Percentiles rank a stretch among this genome's conserved stretches.
Evolutionary conservation across 305 asterid species (phyloP).

Genomic region (Rubia peregrina): DNA sequence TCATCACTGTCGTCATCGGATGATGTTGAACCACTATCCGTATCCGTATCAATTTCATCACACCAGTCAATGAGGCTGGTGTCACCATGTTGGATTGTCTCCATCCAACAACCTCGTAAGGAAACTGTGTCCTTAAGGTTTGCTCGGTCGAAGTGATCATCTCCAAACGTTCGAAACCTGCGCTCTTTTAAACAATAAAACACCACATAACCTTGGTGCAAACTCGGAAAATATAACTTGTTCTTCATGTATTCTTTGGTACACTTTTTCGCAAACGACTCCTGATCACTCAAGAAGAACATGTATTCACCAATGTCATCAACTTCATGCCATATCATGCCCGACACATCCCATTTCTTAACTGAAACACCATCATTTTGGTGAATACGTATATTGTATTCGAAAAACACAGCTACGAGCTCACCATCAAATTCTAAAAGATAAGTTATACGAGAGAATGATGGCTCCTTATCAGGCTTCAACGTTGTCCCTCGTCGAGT

Average conservation of each 20-base stretch:
- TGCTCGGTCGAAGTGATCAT: neutral
- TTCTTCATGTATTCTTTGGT: neutral
- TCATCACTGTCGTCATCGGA: too few relatives aligned
- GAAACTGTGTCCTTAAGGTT: neutral
- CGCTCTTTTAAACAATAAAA: neutral
- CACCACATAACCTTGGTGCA: neutral
- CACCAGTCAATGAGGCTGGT: too few relatives aligned
- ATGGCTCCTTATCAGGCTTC: neutral
- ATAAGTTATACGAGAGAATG: too few relatives aligned
- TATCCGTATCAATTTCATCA: too few relatives aligned
- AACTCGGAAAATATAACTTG: neutral
- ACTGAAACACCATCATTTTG: neutral
- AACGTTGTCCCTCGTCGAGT: neutral
- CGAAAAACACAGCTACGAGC: neutral
- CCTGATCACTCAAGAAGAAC: neutral
- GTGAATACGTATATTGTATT: too few relatives aligned
- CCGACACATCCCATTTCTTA: neutral
- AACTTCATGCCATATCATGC: neutral
- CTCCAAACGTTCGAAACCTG: neutral
- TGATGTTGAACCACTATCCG: too few relatives aligned
- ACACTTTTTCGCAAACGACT: neutral
- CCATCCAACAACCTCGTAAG: neutral
- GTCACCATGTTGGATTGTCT: slow-evolving; percentile 8
- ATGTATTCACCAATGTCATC: neutral
- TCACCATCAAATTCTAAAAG: neutral